Evolutionary conservation across 2,329 filamentous ascomycete genomes (phyloP), one percentile per base, ranked within the genome.

Genomic region (Gnomoniopsis smithogilvyi): DNA sequence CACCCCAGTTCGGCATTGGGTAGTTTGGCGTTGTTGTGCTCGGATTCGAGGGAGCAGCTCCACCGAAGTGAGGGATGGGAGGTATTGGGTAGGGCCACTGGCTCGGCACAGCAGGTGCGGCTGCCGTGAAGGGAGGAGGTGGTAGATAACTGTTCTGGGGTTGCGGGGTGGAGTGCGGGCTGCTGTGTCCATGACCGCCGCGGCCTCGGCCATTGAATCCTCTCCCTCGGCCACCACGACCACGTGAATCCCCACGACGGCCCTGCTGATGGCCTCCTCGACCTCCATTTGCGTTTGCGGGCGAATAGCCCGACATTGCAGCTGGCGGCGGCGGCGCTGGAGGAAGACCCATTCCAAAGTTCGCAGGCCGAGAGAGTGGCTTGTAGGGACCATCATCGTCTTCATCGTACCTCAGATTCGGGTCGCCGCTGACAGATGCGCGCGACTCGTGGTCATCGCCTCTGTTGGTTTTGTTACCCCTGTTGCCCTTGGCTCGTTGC

Each of bases 311-410:
- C 41, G 57, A 43, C 45, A 57, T 46, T 33, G 53, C 60, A 15
- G 11, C 41, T n/a, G 45, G 45, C 14, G 57, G 60, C 36, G 68
- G 75, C 67, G 76, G 81, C 73, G 68, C 79, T 72, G 70, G 80
- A 70, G 66, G 80, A 73, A 64, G 69, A 0, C 75, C 78, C 60
- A 76, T 75, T 6, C 80, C 82, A 60, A 88, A 85, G 51, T 87
- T 87, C 19, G 82, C 78, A 1, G 90, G 90, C 19, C 90, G 79
- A 21, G 87, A 73, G 19, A 94, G 78, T 6, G 89, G 88, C 63
- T 85, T 88, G 70, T 94, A 94, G 0, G 85, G 84, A 0, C 86
- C 86, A 61, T 88, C 85, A 2, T 87, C 82, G 30, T 82, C 81
- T 57, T 92, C 87, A 60, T 89, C 88, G 65, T 91, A 91, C 67